Percentiles rank a stretch among this genome's conserved stretches.
These are phyloP conservation scores for Basidiobolus heterosporus DNA, from an alignment of 371 early-diverging fungal genomes.

Conservation along the genomic window DNA sequence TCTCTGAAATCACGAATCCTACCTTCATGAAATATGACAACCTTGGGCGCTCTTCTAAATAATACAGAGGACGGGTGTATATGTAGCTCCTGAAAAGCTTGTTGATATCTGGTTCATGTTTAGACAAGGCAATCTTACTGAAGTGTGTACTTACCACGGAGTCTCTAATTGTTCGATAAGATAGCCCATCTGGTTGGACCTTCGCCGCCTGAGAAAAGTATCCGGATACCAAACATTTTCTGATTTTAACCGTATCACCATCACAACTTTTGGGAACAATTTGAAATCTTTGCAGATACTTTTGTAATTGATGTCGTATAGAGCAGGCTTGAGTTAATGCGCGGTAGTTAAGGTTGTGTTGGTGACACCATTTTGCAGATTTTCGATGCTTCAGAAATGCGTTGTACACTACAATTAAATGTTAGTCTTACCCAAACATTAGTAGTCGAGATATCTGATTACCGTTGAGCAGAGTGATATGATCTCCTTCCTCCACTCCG, in stretches of 20 bases:
- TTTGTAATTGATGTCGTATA: slow-evolving; percentile 48
- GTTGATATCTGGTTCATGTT: background rate
- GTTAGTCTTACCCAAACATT: background rate
- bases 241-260: slow-evolving; percentile 21
- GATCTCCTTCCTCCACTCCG: slow-evolving; percentile 70
- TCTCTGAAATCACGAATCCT: background rate
- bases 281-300: slow-evolving; percentile 38
- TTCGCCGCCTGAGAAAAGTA: slow-evolving; percentile 64
- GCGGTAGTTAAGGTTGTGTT: slow-evolving; percentile 52
- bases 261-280: slow-evolving; percentile 19
- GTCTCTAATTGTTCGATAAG: slow-evolving; percentile 43
- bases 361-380: slow-evolving; percentile 57
- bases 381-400: slow-evolving; percentile 46
- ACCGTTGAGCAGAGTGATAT: slow-evolving; percentile 56
- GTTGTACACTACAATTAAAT: slow-evolving; percentile 33
- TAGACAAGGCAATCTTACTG: background rate
- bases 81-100: slow-evolving; percentile 11
- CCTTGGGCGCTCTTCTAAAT: slow-evolving; percentile 52
- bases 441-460: background rate
- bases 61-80: slow-evolving; percentile 64
- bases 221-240: slow-evolving; percentile 54
- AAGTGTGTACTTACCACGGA: slow-evolving; percentile 16
- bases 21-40: slow-evolving; percentile 68
- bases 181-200: slow-evolving; percentile 35
- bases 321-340: slow-evolving; percentile 45